Evolutionary conservation across 805 yeast species (phyloP).

Genomic region (Lipomyces yamanashiensis): DNA sequence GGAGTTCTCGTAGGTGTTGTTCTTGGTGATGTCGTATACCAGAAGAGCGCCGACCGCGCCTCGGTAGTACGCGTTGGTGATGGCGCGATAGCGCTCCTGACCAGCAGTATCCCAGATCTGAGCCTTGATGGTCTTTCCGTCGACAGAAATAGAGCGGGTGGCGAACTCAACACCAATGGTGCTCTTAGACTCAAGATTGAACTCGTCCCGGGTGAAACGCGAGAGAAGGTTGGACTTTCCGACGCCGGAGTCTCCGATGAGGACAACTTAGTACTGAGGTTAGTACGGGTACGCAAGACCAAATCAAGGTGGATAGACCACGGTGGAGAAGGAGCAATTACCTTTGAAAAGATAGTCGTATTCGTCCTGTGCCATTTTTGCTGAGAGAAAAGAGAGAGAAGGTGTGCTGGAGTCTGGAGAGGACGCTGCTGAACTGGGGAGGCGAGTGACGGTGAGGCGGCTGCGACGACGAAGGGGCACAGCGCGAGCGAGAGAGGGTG

Average conservation of each 20-base stretch:
- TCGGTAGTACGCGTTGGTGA: slow-evolving; percentile 94
- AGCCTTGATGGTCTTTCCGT: slow-evolving; percentile 93
- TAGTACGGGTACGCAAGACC: slow-evolving; percentile 6
- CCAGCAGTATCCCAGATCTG: slow-evolving; percentile 99
- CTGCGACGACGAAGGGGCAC: neutral
- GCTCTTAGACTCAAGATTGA: slow-evolving; percentile 89
- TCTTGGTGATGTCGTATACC: slow-evolving; percentile 94
- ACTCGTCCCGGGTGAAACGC: slow-evolving; percentile 93
- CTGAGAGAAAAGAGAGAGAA: neutral
- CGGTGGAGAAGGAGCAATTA: slow-evolving; percentile 6
- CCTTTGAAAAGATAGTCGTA: slow-evolving; percentile 89
- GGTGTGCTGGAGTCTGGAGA: neutral
- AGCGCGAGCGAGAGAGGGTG: no score
- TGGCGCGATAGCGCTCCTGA: slow-evolving; percentile 97
- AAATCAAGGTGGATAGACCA: neutral
- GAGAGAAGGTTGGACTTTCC: slow-evolving; percentile 94
- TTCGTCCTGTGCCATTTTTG: slow-evolving; percentile 56
- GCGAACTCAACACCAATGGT: slow-evolving; percentile 99
- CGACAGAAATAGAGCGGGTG: slow-evolving; percentile 90
- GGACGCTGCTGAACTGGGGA: neutral
- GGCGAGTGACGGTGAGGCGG: neutral
- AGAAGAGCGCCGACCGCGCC: slow-evolving; percentile 98
- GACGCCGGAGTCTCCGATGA: slow-evolving; percentile 96
- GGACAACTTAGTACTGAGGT: slow-evolving; percentile 60
- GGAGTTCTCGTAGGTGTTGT: slow-evolving; percentile 86